Base-by-base conservation (phyloP, 1,139 yeast genomes). In the Arxiozyma telluris region DNA sequence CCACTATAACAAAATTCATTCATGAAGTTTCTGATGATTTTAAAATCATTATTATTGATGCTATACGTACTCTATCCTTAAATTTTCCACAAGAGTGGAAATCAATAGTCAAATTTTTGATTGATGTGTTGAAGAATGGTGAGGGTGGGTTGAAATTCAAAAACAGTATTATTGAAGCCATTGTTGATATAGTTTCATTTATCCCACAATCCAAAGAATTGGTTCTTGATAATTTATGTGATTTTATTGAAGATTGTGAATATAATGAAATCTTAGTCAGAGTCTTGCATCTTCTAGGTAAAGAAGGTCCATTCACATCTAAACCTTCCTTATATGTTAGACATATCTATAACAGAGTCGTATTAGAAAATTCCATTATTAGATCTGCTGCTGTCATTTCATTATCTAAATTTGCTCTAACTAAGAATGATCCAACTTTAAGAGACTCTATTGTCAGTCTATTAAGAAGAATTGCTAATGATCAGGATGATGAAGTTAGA, bases 241-340 rank as follows among this genome's bases (percentile, higher is more conserved):
- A 93, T 71, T 90, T 90, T 67, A 94, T 93, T 63, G 99, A 94
- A 73, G 99, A 93, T 75, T 93, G 98, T 74, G 99, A 93, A 73
- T 93, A 80, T 73, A 87, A 96, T 44, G 97, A 90, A 71, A 81
- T 93, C 58, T 82, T 95, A 41, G 96, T 91, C 39, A 83, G 98
- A 69, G 85, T 93, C 59, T 79, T 93, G 70, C 96, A 90, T 71
- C 74, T 91, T 61, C 79, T 93, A 60, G 98, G 98, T 65, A 88
- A 85, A 60, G 96, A 90, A 71, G 99, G 98, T 59, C 98, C 98
- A 63, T 74, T 78, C 55, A 85, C 96, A 9, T 65, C 84, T 15
- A 87, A 86, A 61, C 97, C 98, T 54, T 87, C 96, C 3, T 78
- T 88, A 67, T 93, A 89, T 71, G 91, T 93, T 59, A 84, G 99